Conservation (phyloP, 179 eudicot species). For the Kewa caespitosa region DNA sequence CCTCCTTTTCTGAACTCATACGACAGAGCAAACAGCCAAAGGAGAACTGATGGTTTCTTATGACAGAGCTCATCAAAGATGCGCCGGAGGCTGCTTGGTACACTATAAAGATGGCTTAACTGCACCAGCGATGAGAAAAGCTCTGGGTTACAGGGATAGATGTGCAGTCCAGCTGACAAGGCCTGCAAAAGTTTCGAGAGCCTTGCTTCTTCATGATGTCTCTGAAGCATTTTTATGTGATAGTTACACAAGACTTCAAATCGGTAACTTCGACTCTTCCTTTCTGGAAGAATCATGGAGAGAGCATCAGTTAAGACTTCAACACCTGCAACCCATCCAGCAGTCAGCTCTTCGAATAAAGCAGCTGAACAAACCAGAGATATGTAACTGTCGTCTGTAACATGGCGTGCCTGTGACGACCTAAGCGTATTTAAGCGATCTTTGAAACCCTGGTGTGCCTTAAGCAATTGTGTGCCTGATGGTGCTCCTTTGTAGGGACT, state of each 20-base stretch:
- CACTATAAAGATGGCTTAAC: conserved; percentile 55
- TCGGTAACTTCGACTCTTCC: conserved; percentile 63
- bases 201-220: conserved; percentile 52
- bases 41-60: conserved; percentile 74
- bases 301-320: conserved; percentile 70
- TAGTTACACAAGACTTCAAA: conserved; percentile 65
- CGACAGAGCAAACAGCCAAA: conserved; percentile 70
- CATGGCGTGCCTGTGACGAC: conserved; percentile 60
- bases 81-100: conserved; percentile 73
- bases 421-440: conserved; percentile 53
- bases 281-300: conserved; percentile 92
- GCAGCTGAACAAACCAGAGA: conserved; percentile 87
- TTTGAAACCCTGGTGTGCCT: conserved; percentile 94
- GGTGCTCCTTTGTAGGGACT: conserved; percentile 67
- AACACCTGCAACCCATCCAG: conserved; percentile 67
- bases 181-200: conserved; percentile 54
- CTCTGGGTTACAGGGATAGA: conserved; percentile 68
- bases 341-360: conserved; percentile 81
- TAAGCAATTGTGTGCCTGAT: conserved; percentile 63
- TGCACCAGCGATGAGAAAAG: conserved; percentile 60
- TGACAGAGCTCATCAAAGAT: conserved; percentile 67
- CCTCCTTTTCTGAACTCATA: conserved; percentile 70
- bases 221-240: conserved; percentile 65
- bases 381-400: conserved; percentile 54
- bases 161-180: conserved; percentile 66